Evolutionary conservation across 192 early-diverging fungal species (phyloP), one percentile per base, ranked within the genome.

Genomic region (Coemansia sp.): DNA sequence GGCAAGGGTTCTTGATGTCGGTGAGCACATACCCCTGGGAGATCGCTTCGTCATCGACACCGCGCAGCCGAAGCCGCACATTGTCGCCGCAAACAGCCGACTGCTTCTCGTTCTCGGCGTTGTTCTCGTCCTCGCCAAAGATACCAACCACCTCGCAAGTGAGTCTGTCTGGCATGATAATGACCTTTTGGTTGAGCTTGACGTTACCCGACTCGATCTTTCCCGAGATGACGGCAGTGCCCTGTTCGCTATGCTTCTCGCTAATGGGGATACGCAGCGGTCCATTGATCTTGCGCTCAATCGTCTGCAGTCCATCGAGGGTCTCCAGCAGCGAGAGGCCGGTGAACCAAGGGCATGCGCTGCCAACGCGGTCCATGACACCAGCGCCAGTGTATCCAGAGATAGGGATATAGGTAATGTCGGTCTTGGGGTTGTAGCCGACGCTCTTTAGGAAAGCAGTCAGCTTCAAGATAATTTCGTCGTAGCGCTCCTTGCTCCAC

Each of bases 201-300:
- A 99, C 78, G 53, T 85, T 84, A 31, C 98, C 98, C 36, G 94
- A 92, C 80, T 99, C 98, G 64, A 99, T 88, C 87, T 99, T 99
- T 67, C 98, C 98, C 15, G 90, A 90, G 38, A 98, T 87, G 39
- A 99, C 81, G 55, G 55, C 29, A 2, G 94, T 96, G 63, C 98
- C 98, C 96, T 98, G 97, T 74, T 99, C 96, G 89, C 93, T 94
- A 87, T 94, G 94, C 74, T 95, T 98, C 77, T 97, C 96, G 67
- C 90, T 87, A 74, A 99, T 90, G 55, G 98, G 94, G 78, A 99
- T 91, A 79, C 96, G 89, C 66, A 99, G 78, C 17, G 96, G 95
- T 1, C 91, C 93, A 73, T 90, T 87, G 51, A 91, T 80, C 68
- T 97, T 95, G 75, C 96, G 89, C 67, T 97, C 94, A 4, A 90